Percentiles rank a stretch among this genome's conserved stretches.
phyloP scores from a whole-genome alignment of 805 yeast species.

The Hanseniaspora thailandica region DNA sequence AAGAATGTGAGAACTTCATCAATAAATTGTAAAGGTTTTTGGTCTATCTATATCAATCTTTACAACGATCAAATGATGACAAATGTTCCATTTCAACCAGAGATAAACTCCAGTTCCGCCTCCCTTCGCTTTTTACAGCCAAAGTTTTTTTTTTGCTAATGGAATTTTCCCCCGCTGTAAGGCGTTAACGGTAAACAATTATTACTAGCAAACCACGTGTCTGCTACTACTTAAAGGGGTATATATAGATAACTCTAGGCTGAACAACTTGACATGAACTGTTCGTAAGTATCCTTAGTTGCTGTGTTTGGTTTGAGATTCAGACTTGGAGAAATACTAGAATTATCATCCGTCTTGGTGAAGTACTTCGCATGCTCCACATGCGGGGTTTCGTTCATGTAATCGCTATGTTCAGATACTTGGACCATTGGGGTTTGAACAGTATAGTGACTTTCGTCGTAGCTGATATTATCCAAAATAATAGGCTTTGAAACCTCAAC shows the following conservation, averaged over 20 bases:
- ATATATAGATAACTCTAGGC: neutral
- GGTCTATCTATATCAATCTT: too few relatives aligned
- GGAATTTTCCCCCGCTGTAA: too few relatives aligned
- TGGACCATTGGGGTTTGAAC: neutral
- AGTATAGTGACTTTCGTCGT: neutral
- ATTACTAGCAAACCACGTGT: too few relatives aligned
- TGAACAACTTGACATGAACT: neutral
- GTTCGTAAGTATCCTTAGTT: neutral
- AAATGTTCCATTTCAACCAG: too few relatives aligned
- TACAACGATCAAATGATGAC: too few relatives aligned
- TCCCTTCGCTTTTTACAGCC: too few relatives aligned
- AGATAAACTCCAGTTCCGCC: too few relatives aligned
- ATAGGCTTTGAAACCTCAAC: neutral
- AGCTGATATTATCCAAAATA: neutral
- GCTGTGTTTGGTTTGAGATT: neutral
- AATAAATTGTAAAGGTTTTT: neutral
- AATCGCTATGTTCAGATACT: neutral
- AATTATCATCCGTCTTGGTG: neutral
- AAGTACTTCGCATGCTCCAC: neutral
- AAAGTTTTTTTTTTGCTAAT: too few relatives aligned
- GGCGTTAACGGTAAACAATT: too few relatives aligned
- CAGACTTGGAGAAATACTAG: neutral
- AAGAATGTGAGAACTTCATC: conserved; percentile 91
- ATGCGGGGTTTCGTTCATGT: neutral
- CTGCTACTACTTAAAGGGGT: neutral